Evolutionary conservation across 495 filamentous ascomycete genomes (phyloP).

Genomic region (Hypoxylon cercidicola): DNA sequence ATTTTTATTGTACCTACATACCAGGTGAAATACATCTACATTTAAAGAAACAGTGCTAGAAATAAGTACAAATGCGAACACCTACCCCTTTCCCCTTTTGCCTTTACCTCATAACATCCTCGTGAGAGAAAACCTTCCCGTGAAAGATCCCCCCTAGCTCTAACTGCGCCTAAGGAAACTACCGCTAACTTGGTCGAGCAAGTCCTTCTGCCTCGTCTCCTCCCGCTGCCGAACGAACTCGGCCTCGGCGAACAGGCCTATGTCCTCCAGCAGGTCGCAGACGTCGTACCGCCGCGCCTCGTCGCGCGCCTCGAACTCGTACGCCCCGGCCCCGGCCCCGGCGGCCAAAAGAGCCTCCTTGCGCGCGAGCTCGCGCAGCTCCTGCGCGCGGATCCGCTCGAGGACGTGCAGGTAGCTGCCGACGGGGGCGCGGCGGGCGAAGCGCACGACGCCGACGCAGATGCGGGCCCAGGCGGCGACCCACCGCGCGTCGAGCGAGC

Average conservation of each 20-base stretch:
- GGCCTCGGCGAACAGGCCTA: slow-evolving; percentile 37
- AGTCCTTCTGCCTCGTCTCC: not conserved
- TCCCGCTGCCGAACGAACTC: slow-evolving; percentile 25
- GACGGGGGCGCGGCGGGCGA: slow-evolving; percentile 23
- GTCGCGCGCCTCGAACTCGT: not conserved
- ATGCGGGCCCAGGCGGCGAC: slow-evolving; percentile 47
- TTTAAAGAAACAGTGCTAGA: no score
- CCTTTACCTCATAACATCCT: no score
- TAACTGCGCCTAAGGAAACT: no score
- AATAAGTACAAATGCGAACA: no score
- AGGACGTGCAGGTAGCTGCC: slow-evolving; percentile 20
- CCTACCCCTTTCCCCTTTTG: no score
- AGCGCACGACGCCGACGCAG: slow-evolving; percentile 44
- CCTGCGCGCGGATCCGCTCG: slow-evolving; percentile 16
- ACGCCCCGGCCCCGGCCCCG: not conserved
- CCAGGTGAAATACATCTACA: no score
- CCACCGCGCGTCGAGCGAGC: slow-evolving; percentile 45
- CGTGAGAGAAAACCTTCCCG: no score
- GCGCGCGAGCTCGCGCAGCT: slow-evolving; percentile 4
- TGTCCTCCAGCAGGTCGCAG: slow-evolving; percentile 40
- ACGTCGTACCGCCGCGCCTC: slow-evolving; percentile 33
- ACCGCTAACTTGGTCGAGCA: not conserved
- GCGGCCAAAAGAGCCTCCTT: not conserved
- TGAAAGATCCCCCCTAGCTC: no score
- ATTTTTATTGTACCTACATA: no score